These are phyloP conservation scores for Aspergillus saccharolyticus DNA, from an alignment of 495 filamentous ascomycete species.

Conservation along the genomic window DNA sequence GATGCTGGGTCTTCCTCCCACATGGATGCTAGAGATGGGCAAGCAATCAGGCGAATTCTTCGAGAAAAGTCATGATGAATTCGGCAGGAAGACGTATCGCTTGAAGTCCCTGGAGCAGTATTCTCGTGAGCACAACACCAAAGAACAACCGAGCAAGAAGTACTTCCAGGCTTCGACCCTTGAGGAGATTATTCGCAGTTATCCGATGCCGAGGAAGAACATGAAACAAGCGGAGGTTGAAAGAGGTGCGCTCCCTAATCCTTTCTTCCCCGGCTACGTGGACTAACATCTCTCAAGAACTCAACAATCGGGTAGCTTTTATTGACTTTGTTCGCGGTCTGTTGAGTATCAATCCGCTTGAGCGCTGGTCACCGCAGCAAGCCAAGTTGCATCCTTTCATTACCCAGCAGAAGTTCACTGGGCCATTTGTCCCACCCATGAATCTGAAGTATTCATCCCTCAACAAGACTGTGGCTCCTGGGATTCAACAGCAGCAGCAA, in stretches of 20 bases:
- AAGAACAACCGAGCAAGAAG: slow-evolving; percentile 99
- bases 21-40: slow-evolving; percentile 99
- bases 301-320: slow-evolving; percentile 96
- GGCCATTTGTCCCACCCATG: slow-evolving; percentile 96
- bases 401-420: slow-evolving; percentile 95
- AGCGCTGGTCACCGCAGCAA: slow-evolving; percentile 97
- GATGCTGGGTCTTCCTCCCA: slow-evolving; percentile 94
- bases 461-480: slow-evolving; percentile 84
- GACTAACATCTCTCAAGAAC: slow-evolving; percentile 58
- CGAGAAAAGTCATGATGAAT: slow-evolving; percentile 90
- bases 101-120: slow-evolving; percentile 98
- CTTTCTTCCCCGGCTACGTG: not conserved
- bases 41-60: slow-evolving; percentile 98
- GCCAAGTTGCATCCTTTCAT: slow-evolving; percentile 98
- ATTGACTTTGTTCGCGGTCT: slow-evolving; percentile 98
- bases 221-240: slow-evolving; percentile 98
- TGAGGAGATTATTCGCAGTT: slow-evolving; percentile 94
- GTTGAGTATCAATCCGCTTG: slow-evolving; percentile 90
- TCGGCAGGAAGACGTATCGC: slow-evolving; percentile 80
- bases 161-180: slow-evolving; percentile 93
- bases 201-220: slow-evolving; percentile 97
- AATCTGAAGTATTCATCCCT: slow-evolving; percentile 80
- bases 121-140: slow-evolving; percentile 86
- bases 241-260: slow-evolving; percentile 60
- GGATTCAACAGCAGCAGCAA: slow-evolving; percentile 95